A percentile compares a stretch with the other conserved stretches of the same genome.
These are phyloP conservation scores for Fonsecaea multimorphosa DNA, from an alignment of 2,329 filamentous ascomycete genomes.

Conservation along the genomic window DNA sequence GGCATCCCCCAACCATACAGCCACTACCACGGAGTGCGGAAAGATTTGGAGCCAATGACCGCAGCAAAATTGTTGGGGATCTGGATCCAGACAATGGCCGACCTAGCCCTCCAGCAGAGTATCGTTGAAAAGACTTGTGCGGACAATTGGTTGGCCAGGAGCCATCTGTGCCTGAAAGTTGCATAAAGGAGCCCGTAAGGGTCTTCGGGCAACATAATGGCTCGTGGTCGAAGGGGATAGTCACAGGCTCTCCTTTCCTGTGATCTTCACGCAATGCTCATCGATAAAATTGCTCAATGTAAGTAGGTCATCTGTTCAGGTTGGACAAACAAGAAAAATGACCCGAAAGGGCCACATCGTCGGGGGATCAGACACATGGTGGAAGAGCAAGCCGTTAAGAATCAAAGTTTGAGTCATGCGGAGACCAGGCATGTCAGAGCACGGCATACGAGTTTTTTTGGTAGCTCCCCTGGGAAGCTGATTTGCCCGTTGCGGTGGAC, in stretches of 20 bases:
- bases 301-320: not conserved
- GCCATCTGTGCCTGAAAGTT: constrained; percentile 20
- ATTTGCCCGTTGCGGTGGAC: constrained; percentile 9
- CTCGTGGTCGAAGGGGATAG: not conserved
- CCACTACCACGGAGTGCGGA: not conserved
- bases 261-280: not conserved
- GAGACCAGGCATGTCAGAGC: constrained; percentile 24
- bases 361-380: constrained; percentile 8
- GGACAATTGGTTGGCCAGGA: constrained; percentile 21
- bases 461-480: constrained; percentile 2
- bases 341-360: constrained; percentile 4
- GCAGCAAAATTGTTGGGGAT: constrained; percentile 10
- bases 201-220: not conserved
- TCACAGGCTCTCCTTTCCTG: not conserved
- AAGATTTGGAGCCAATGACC: constrained; percentile 4
- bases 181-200: constrained; percentile 9
- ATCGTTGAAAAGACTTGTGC: constrained; percentile 13
- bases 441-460: constrained; percentile 12
- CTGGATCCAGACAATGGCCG: not conserved
- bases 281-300: constrained; percentile 2
- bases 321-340: constrained; percentile 3
- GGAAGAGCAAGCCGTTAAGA: constrained; percentile 9
- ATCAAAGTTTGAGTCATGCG: constrained; percentile 28
- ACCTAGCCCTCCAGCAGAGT: not conserved
- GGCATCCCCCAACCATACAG: not conserved